Evolutionary conservation across 176 grass and related monocot genomes (phyloP).

Genomic region (Areca catechu): DNA sequence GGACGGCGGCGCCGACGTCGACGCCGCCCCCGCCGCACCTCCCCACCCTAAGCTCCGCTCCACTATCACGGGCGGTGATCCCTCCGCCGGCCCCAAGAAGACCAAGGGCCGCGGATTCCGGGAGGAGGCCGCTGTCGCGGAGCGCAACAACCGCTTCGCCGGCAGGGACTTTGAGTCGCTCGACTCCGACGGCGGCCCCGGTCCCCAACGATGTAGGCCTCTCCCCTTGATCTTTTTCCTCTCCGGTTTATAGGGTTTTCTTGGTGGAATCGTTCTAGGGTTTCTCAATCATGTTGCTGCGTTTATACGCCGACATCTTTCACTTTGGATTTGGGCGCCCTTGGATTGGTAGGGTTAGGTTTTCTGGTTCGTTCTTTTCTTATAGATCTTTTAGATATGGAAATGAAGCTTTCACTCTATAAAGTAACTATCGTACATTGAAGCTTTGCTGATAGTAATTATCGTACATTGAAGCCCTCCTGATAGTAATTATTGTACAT

Average conservation of each 20-base stretch:
- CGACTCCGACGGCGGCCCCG: slow-evolving; percentile 47
- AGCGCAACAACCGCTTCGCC: slow-evolving; percentile 39
- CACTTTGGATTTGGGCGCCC: no score
- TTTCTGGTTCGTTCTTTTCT: no score
- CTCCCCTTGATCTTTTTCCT: not conserved
- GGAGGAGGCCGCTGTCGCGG: slow-evolving; percentile 33
- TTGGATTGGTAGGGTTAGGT: no score
- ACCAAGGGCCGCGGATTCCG: slow-evolving; percentile 92
- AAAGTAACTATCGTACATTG: no score
- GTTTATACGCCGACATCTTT: no score
- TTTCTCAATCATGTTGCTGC: not conserved
- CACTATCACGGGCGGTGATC: slow-evolving; percentile 47
- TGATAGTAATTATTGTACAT: no score
- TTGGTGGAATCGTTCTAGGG: not conserved
- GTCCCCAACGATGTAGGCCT: slow-evolving; percentile 65
- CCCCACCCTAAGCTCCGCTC: slow-evolving; percentile 48
- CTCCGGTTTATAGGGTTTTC: no score
- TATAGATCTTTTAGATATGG: no score
- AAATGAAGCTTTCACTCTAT: no score
- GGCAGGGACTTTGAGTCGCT: slow-evolving; percentile 44
- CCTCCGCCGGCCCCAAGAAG: slow-evolving; percentile 29
- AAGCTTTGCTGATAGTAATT: no score
- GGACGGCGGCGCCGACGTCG: slow-evolving; percentile 30
- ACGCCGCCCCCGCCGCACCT: slow-evolving; percentile 24
- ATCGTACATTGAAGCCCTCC: no score